These are phyloP conservation scores for Botrytis elliptica DNA, from an alignment of 2,329 filamentous ascomycete genomes.

Conservation along the genomic window DNA sequence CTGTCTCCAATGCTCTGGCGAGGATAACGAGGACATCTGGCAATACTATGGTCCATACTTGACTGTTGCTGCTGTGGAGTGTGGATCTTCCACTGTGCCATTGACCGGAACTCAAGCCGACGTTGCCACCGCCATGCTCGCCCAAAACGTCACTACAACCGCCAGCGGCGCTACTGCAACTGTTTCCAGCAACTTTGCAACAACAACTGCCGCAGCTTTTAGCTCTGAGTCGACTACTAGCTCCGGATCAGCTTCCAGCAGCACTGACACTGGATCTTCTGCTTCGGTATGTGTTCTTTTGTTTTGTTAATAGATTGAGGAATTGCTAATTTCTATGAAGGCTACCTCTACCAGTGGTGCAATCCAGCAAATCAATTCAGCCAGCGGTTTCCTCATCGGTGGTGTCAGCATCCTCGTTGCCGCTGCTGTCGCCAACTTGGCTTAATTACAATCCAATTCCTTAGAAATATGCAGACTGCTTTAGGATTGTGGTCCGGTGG, in stretches of 20 bases:
- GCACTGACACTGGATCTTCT: background rate
- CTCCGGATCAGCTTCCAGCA: background rate
- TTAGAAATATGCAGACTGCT: background rate
- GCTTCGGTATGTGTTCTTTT: background rate
- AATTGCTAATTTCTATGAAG: background rate
- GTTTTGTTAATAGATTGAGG: background rate
- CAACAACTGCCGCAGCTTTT: background rate
- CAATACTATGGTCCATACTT: background rate
- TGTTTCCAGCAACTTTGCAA: background rate
- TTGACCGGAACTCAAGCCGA: background rate
- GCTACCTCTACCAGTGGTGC: background rate
- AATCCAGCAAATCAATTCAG: background rate
- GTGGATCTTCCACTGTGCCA: background rate
- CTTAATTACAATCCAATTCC: background rate
- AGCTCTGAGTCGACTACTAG: background rate
- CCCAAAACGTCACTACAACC: background rate
- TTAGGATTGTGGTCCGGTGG: background rate
- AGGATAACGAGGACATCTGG: background rate
- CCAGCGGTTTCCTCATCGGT: background rate
- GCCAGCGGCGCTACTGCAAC: background rate
- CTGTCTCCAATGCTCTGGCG: background rate
- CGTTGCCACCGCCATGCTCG: background rate
- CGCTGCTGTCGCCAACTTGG: background rate
- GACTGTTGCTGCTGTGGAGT: background rate
- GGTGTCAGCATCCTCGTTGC: background rate